These are phyloP conservation scores for Aristolochia contorta DNA, from an alignment of 164 flowering plant genomes.

Conservation along the genomic window DNA sequence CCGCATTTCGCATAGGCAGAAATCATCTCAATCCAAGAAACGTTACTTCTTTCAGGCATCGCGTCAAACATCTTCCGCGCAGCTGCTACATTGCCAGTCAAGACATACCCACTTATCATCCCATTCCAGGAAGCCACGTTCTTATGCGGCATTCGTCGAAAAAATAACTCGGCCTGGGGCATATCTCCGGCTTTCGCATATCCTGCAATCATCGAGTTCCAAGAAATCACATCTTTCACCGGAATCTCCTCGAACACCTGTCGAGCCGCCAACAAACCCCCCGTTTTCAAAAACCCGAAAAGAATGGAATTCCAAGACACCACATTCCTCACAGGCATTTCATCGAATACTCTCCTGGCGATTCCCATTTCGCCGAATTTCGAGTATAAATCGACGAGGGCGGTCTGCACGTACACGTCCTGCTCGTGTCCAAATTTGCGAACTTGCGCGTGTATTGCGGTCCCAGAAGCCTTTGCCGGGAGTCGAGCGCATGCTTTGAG, in stretches of 20 bases:
- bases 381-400: conserved; percentile 28
- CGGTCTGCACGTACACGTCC: conserved; percentile 30
- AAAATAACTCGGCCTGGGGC: conserved; percentile 21
- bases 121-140: conserved; percentile 36
- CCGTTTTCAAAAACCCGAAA: conserved; percentile 23
- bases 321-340: conserved; percentile 26
- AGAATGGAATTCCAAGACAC: conserved; percentile 42
- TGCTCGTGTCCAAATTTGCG: conserved; percentile 19
- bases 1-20: conserved; percentile 32
- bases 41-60: conserved; percentile 31
- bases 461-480: conserved; percentile 12
- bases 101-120: conserved; percentile 28
- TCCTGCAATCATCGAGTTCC: conserved; percentile 36
- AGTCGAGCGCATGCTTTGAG: conserved; percentile 29
- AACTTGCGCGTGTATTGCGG: conserved; percentile 23
- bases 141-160: conserved; percentile 28
- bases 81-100: conserved; percentile 18
- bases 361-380: conserved; percentile 26
- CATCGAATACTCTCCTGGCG: conserved; percentile 31
- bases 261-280: conserved; percentile 20
- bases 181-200: conserved; percentile 24
- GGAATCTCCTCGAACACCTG: conserved; percentile 27
- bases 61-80: conserved; percentile 26
- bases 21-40: conserved; percentile 35
- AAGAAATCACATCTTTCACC: conserved; percentile 26